A percentile compares a stretch with the other conserved stretches of the same genome.
Evolutionary conservation across 768 basidiomycete species (phyloP).

Genomic region (Rhodocollybia butyracea): DNA sequence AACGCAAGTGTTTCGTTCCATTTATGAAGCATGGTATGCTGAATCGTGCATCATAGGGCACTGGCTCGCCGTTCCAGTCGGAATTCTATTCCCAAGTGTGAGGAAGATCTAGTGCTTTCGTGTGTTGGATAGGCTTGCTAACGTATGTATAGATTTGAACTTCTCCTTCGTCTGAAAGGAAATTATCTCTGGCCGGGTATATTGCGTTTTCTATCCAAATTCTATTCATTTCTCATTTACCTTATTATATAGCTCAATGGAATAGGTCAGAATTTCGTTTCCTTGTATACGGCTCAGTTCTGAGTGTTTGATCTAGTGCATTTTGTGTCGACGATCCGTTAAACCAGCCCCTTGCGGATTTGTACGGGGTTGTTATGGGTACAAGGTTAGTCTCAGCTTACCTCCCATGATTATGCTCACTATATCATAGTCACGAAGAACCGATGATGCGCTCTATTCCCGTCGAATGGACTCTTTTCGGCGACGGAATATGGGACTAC

Average conservation of each 20-base stretch:
- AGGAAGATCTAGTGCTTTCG: neutral
- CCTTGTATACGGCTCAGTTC: neutral
- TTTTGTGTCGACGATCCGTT: constrained; percentile 57
- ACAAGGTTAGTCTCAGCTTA: constrained; percentile 41
- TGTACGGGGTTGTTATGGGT: constrained; percentile 69
- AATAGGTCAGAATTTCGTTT: constrained; percentile 25
- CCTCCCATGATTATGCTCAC: neutral
- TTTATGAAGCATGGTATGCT: no score
- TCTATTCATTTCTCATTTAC: neutral
- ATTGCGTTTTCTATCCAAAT: constrained; percentile 10
- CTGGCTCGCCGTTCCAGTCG: constrained; percentile 47
- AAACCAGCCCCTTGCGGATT: constrained; percentile 62
- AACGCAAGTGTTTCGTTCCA: no score
- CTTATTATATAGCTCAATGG: constrained; percentile 35
- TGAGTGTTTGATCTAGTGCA: constrained; percentile 26
- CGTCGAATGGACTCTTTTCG: constrained; percentile 58
- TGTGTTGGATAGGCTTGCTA: neutral
- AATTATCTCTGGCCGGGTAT: constrained; percentile 72
- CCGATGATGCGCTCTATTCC: constrained; percentile 74
- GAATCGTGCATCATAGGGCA: no score
- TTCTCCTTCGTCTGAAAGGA: constrained; percentile 61
- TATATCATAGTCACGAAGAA: constrained; percentile 53
- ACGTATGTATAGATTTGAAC: constrained; percentile 47
- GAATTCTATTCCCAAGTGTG: constrained; percentile 25
- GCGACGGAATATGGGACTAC: constrained; percentile 62